Evolutionary conservation across 2,329 filamentous ascomycete genomes (phyloP).

Genomic region (Epichloe scottii): DNA sequence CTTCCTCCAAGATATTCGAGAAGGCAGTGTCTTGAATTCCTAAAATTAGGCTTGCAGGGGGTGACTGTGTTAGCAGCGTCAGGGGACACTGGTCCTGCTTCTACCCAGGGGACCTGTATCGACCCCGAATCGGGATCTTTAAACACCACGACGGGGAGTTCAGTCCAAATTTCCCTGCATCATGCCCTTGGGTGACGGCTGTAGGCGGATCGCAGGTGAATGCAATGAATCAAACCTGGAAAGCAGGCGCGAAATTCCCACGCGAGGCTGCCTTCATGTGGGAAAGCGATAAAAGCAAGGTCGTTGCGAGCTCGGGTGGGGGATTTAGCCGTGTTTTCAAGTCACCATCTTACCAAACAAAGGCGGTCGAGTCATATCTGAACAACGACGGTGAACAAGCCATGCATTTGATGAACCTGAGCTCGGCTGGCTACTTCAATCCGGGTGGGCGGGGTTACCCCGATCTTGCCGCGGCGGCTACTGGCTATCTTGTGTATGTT

Average conservation of each 20-base stretch:
- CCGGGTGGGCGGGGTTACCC: slow-evolving; percentile 43
- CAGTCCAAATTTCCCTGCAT: slow-evolving; percentile 20
- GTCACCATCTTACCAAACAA: slow-evolving; percentile 31
- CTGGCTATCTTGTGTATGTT: slow-evolving; percentile 19
- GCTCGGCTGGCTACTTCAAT: slow-evolving; percentile 27
- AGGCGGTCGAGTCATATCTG: slow-evolving; percentile 32
- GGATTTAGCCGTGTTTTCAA: slow-evolving; percentile 36
- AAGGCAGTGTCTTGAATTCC: neutral
- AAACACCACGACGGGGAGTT: slow-evolving; percentile 25
- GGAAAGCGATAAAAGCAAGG: slow-evolving; percentile 32
- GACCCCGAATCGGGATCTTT: slow-evolving; percentile 13
- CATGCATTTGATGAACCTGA: slow-evolving; percentile 9
- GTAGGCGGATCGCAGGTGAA: slow-evolving; percentile 42
- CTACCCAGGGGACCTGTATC: neutral
- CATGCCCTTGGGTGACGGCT: slow-evolving; percentile 48
- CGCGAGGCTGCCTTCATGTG: neutral
- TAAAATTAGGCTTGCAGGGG: slow-evolving; percentile 49
- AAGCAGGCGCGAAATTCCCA: neutral
- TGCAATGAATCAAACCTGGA: slow-evolving; percentile 8
- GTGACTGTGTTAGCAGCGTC: slow-evolving; percentile 53
- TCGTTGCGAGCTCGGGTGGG: slow-evolving; percentile 36
- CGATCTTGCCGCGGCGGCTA: slow-evolving; percentile 44
- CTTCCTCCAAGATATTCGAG: neutral
- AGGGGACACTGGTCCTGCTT: slow-evolving; percentile 37
- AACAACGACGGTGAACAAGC: slow-evolving; percentile 20